A percentile compares a stretch with the other conserved stretches of the same genome.
Evolutionary conservation across 805 yeast species (phyloP).

Genomic region (Cyberlindnera misumaiensis): DNA sequence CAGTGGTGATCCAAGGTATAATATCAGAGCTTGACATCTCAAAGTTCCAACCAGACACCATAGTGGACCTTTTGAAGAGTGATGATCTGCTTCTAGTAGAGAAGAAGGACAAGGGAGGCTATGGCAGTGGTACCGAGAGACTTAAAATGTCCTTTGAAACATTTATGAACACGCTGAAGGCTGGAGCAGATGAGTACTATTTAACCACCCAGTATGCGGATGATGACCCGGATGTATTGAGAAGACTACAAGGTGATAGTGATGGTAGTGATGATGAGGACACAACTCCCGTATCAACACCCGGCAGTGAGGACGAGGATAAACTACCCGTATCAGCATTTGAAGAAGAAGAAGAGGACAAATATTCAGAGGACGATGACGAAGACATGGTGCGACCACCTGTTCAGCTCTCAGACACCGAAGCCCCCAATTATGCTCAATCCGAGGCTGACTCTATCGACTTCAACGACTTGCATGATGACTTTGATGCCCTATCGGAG

Average conservation of each 20-base stretch:
- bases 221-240: constrained; percentile 30
- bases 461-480: constrained; percentile 40
- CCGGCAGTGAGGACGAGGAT: constrained; percentile 10
- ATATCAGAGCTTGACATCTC: constrained; percentile 28
- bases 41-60: constrained; percentile 27
- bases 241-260: constrained; percentile 20
- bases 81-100: constrained; percentile 46
- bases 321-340: background rate
- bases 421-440: constrained; percentile 8
- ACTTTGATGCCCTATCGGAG: constrained; percentile 35
- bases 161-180: constrained; percentile 35
- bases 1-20: constrained; percentile 41
- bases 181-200: constrained; percentile 46
- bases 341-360: constrained; percentile 13
- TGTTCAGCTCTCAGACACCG: background rate
- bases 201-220: constrained; percentile 65
- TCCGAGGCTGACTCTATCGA: constrained; percentile 38
- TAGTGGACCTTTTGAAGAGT: constrained; percentile 32
- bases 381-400: constrained; percentile 15
- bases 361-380: constrained; percentile 12
- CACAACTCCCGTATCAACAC: too few species aligned
- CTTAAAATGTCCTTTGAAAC: constrained; percentile 43
- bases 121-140: constrained; percentile 58
- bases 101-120: constrained; percentile 51
- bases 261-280: constrained; percentile 9